These are phyloP conservation scores for Urochloa ruziziensis DNA, from an alignment of 176 grass and related monocot species.

Conservation along the genomic window DNA sequence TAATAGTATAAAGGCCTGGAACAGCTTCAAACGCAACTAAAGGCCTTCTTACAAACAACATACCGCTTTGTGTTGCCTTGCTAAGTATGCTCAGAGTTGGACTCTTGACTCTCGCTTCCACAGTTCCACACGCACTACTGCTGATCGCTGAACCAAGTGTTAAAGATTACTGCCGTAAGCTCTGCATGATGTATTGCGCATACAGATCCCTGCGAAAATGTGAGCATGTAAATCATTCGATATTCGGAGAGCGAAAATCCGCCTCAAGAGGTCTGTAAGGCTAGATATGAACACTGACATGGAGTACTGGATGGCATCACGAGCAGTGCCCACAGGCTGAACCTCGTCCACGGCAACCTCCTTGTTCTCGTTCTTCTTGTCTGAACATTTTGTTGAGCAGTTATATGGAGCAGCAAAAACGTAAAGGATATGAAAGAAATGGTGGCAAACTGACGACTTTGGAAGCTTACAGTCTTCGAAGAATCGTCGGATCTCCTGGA, in stretches of 20 bases:
- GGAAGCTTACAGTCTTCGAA: constrained; percentile 64
- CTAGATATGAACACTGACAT: constrained; percentile 47
- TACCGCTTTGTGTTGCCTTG: neutral
- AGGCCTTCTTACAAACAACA: constrained; percentile 13
- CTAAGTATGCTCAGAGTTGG: neutral
- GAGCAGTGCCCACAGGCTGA: constrained; percentile 40
- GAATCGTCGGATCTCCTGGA: constrained; percentile 71
- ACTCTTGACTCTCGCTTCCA: too few relatives aligned
- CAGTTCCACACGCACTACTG: neutral
- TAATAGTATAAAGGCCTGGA: constrained; percentile 29
- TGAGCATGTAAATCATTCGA: neutral
- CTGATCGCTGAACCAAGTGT: neutral
- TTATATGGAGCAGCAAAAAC: neutral
- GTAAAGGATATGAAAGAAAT: too few relatives aligned
- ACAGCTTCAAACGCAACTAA: constrained; percentile 23
- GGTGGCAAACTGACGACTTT: neutral
- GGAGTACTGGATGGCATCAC: constrained; percentile 64
- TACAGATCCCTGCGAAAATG: constrained; percentile 54
- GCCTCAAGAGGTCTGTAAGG: neutral
- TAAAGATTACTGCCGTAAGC: constrained; percentile 39
- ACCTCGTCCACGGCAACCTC: constrained; percentile 65
- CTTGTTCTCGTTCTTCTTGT: constrained; percentile 88
- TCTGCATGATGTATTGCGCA: constrained; percentile 56
- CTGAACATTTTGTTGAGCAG: constrained; percentile 32
- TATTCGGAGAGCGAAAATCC: neutral